A percentile compares a stretch with the other conserved stretches of the same genome.
These are phyloP conservation scores for Grosmannia clavigera DNA, from an alignment of 2,329 filamentous ascomycete genomes.

Conservation along the genomic window DNA sequence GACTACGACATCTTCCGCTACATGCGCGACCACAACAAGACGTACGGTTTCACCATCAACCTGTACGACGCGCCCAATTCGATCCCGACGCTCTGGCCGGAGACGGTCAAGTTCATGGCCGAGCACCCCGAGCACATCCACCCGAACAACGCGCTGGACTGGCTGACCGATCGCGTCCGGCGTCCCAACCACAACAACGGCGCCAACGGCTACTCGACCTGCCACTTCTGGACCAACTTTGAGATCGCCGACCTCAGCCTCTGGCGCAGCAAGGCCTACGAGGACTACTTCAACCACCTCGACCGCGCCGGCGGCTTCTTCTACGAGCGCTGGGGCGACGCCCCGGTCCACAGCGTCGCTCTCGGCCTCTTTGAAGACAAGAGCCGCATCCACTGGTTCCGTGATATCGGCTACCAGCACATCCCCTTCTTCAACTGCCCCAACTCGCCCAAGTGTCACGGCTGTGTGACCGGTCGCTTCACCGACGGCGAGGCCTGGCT, in stretches of 20 bases:
- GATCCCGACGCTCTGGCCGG: conserved; percentile 86
- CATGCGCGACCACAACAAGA: conserved; percentile 98
- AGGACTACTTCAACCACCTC: conserved; percentile 92
- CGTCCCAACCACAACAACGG: conserved; percentile 68
- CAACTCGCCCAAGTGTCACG: conserved; percentile 75
- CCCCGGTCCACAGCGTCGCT: conserved; percentile 89
- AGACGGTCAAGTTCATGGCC: conserved; percentile 80
- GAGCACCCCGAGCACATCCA: conserved; percentile 73
- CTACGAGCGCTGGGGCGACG: conserved; percentile 85
- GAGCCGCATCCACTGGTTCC: conserved; percentile 94
- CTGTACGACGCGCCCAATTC: conserved; percentile 85
- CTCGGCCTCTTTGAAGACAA: conserved; percentile 85
- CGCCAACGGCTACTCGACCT: conserved; percentile 91
- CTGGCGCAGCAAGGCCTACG: conserved; percentile 80
- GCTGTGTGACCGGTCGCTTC: conserved; percentile 70
- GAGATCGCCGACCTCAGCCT: conserved; percentile 90
- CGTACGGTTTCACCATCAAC: conserved; percentile 97
- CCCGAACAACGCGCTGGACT: conserved; percentile 73
- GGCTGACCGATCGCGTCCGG: conserved; percentile 67
- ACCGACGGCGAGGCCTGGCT: conserved; percentile 82
- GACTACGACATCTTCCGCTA: conserved; percentile 98
- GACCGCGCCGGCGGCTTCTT: conserved; percentile 94
- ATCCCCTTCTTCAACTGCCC: conserved; percentile 99
- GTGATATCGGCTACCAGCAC: conserved; percentile 96
- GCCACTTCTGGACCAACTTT: conserved; percentile 99